Evolutionary conservation across 1,284 basidiomycete species (phyloP).

Genomic region (Schizophyllum commune): DNA sequence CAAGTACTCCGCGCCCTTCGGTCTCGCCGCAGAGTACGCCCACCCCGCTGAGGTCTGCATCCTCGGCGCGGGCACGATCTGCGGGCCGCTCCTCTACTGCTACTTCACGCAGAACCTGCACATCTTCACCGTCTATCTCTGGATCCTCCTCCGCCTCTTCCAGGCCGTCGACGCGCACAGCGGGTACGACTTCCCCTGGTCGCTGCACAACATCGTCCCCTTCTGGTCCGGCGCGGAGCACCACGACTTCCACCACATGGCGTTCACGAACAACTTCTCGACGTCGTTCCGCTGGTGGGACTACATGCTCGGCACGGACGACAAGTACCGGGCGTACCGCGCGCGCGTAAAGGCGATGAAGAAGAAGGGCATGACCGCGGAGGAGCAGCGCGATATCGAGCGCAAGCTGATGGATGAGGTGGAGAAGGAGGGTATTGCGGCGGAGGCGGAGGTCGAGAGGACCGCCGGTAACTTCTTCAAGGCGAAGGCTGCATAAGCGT

Average conservation of each 20-base stretch:
- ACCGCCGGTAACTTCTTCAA: neutral
- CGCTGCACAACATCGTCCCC: conserved; percentile 88
- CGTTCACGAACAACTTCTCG: conserved; percentile 84
- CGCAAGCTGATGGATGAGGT: conserved; percentile 51
- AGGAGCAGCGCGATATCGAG: conserved; percentile 50
- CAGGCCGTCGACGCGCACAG: conserved; percentile 97
- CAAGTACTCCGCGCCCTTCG: conserved; percentile 96
- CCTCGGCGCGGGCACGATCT: conserved; percentile 80
- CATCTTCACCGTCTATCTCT: conserved; percentile 90
- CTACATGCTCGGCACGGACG: conserved; percentile 77
- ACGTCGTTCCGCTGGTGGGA: conserved; percentile 94
- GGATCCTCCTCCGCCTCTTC: conserved; percentile 92
- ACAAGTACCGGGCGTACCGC: conserved; percentile 77
- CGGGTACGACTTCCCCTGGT: conserved; percentile 98
- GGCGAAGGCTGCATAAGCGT: neutral
- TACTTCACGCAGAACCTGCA: conserved; percentile 69
- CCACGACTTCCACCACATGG: conserved; percentile 96
- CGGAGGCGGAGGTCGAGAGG: conserved; percentile 54
- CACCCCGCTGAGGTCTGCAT: conserved; percentile 94
- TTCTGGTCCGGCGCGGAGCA: conserved; percentile 99
- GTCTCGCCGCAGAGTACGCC: conserved; percentile 95
- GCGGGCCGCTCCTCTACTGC: conserved; percentile 84
- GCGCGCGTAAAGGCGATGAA: conserved; percentile 53
- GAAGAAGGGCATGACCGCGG: conserved; percentile 43
- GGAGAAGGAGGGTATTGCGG: conserved; percentile 65